These are phyloP conservation scores for Metschnikowia cubensis DNA, from an alignment of 805 yeast species.

Conservation along the genomic window DNA sequence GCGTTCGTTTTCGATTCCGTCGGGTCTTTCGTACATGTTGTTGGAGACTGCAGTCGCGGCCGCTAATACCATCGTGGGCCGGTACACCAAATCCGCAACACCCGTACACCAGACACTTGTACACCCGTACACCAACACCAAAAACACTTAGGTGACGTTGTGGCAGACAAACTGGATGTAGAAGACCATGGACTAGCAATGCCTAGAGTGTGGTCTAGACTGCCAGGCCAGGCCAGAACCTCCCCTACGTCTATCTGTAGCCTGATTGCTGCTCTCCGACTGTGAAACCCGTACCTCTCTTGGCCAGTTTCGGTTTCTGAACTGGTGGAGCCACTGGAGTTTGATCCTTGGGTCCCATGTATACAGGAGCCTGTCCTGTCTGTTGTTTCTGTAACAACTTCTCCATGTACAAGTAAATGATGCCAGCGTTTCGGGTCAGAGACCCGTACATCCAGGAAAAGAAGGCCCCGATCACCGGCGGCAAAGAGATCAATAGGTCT, in stretches of 20 bases:
- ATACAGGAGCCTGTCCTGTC: constrained; percentile 10
- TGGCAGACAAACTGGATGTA: too few species aligned
- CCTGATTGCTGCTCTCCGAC: constrained; percentile 1
- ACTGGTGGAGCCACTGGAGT: neutral
- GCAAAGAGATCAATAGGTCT: constrained; percentile 70
- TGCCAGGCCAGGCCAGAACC: too few species aligned
- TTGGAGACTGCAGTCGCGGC: too few species aligned
- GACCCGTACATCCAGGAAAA: constrained; percentile 81
- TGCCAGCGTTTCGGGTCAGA: constrained; percentile 84
- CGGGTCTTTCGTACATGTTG: constrained; percentile 38
- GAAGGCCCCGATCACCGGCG: constrained; percentile 77
- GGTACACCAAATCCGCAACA: neutral
- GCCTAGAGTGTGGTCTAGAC: too few species aligned
- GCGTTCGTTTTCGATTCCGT: constrained; percentile 42
- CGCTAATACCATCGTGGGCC: too few species aligned
- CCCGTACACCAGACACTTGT: neutral
- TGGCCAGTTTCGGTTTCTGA: neutral
- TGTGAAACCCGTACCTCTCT: neutral
- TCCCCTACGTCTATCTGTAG: neutral
- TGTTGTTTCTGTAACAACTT: constrained; percentile 8
- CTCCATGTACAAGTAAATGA: constrained; percentile 47
- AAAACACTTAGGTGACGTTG: too few species aligned
- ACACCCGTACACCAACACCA: too few species aligned
- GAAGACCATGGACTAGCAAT: too few species aligned
- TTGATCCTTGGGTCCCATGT: constrained; percentile 9